Base-by-base conservation (phyloP, 2,329 filamentous ascomycete genomes). In the Diaporthe vexans region DNA sequence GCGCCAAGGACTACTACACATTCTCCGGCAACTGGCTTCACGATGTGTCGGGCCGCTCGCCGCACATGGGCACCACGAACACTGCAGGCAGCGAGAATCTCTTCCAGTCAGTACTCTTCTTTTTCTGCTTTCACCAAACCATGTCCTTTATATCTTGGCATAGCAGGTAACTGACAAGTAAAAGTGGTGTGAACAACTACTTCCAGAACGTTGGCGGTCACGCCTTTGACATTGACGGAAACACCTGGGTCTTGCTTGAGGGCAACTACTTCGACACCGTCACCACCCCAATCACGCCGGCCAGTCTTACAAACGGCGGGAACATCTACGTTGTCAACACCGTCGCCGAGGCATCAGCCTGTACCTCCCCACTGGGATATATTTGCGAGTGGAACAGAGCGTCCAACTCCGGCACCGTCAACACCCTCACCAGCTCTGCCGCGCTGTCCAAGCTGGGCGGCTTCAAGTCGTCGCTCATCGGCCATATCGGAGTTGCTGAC, bases 11-110 rank as follows among this genome's bases (percentile, higher is more conserved):
- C 79, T 78, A 86, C 76, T 83, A 91, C 79, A 91, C 90, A 76
- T 78, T 91, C 80, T 88, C 90, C 83, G 84, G 85, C 78, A 91
- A 91, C 86, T 91, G 90, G 84, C 83, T 91, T 79, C 87, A 90
- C 85, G 84, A 89, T 81, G 87, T 86, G 63, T 87, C 85, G 21
- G 90, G 90, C 73, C 88, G 90, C 72, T 82, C 84, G 15, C 90
- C 89, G 2, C 59, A 65, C 6, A 65, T 65, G 40, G 59, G 59
- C 26, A 65, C 59, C 40, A 48, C 10, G 1, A 65, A 65, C 78
- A 91, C 91, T 83, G 83, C 91, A 29, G 85, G 85, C 26, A 67
- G 72, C n/a, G 89, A 88, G 70, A 85, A 90, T 65, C 82, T 85
- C 15, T 81, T 91, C 72, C 90, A 91, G 37, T 37, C 9, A 11